Conservation (phyloP, 2,329 filamentous ascomycete genomes). For the Verticillium zaregamsianum region DNA sequence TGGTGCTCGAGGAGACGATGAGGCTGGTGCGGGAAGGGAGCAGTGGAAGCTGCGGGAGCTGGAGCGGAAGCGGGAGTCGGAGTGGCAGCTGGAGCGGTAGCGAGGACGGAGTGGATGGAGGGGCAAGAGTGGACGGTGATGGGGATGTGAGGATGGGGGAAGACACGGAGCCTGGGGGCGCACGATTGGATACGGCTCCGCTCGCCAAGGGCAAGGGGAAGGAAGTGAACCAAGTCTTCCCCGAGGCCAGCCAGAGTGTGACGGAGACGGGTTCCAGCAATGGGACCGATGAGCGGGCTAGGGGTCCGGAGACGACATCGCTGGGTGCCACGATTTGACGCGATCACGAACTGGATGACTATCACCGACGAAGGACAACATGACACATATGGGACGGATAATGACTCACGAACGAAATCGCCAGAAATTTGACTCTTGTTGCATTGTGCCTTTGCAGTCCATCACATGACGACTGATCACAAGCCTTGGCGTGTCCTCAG, state of each 20-base stretch:
- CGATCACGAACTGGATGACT: constrained; percentile 6
- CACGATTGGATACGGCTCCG: not conserved
- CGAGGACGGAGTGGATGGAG: constrained; percentile 11
- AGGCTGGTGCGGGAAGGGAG: constrained; percentile 41
- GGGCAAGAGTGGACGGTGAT: constrained; percentile 6
- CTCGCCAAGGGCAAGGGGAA: constrained; percentile 19
- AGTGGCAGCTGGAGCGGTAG: constrained; percentile 16
- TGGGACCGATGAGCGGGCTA: constrained; percentile 23
- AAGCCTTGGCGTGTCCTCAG: not conserved
- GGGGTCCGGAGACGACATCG: constrained; percentile 33
- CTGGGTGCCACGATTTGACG: constrained; percentile 25
- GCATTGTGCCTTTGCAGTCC: not conserved
- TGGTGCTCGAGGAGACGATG: constrained; percentile 62
- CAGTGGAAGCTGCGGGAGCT: constrained; percentile 18
- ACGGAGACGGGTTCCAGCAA: constrained; percentile 31
- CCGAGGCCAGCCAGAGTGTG: constrained; percentile 32
- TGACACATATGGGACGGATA: not conserved
- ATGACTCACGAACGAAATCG: not conserved
- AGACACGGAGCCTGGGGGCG: constrained; percentile 5
- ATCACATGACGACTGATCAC: not conserved
- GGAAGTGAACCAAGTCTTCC: constrained; percentile 18
- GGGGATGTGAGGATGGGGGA: constrained; percentile 10
- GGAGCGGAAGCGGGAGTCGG: constrained; percentile 35
- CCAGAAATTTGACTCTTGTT: not conserved
- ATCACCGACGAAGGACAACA: constrained; percentile 4